A percentile compares a stretch with the other conserved stretches of the same genome.
Conservation (phyloP, 495 filamentous ascomycete species). For the Mycothermus thermophilus region DNA sequence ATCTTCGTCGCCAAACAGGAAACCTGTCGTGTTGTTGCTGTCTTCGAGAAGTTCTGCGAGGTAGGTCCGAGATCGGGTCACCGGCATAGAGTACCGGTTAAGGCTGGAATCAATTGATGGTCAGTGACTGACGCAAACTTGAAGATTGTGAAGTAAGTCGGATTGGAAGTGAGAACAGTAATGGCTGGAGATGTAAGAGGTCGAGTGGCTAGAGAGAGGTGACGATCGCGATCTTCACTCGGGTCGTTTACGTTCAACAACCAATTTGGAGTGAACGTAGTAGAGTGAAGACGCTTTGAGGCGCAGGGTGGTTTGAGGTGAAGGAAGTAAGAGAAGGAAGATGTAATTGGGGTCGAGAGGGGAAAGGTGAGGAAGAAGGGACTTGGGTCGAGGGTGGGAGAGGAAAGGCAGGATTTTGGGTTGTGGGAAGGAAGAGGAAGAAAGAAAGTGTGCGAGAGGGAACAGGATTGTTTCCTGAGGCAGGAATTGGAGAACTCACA, state of each 20-base stretch:
- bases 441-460: neutral
- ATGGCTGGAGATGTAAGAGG: neutral
- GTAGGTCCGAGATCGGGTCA: slow-evolving; percentile 51
- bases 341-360: neutral
- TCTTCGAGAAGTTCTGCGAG: slow-evolving; percentile 47
- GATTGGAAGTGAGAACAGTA: neutral
- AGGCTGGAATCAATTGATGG: slow-evolving; percentile 35
- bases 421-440: neutral
- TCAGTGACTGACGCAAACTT: slow-evolving; percentile 9
- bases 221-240: neutral
- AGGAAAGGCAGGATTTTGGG: neutral
- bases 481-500: too few relatives aligned
- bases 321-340: neutral
- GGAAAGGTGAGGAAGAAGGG: neutral
- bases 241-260: neutral
- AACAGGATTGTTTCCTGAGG: slow-evolving; percentile 1
- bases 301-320: too few relatives aligned
- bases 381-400: neutral
- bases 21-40: slow-evolving; percentile 58
- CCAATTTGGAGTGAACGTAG: too few relatives aligned
- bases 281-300: too few relatives aligned
- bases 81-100: slow-evolving; percentile 84
- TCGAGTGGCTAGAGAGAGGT: neutral
- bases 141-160: slow-evolving; percentile 2
- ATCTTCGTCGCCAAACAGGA: slow-evolving; percentile 75